Base-by-base conservation (phyloP, 1,139 yeast species). In the Komagataea norvegica region DNA sequence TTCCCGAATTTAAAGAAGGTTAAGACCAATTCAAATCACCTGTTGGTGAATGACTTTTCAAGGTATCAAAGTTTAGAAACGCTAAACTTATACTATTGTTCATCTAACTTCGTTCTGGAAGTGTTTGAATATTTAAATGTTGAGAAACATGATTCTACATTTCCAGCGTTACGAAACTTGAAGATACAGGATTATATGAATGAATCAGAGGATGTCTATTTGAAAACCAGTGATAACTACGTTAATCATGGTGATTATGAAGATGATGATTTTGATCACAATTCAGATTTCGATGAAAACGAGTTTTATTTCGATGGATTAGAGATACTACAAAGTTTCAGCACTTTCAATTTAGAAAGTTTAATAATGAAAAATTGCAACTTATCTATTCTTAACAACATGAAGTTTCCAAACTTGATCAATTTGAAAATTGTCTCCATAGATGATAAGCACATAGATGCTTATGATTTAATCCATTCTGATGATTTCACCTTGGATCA, bases 221-320 rank as follows among this genome's bases (percentile, higher is more conserved):
- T 49, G 9, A 41, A 33, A 28, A 46, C 49, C 10, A 45, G 49
- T 28, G 45, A 49, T 32, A 44, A 49, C 30, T 44, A 43, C 25
- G 30, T 45, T 8, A 38, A 25, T 17, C 15, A 37, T 13, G 31
- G 23, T 29, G 25, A 25, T 9, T 40, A 34, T 17, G 42, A 38
- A 29, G 43, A 40, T 33, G 54, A 48, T 18, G 55, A 50, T 13
- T 49, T 42, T 33, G 55, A 49, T 21, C 46, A 47, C 20, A 49
- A 48, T 33, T 48, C 52, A 4, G 55, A 51, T 21, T 29, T 50
- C 23, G 54, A 51, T 33, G 54, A 50, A 35, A 48, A 51, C 35
- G 55, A 50, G 34, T 51, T 48, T 31, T 51, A 40, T 32, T 51
- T 51, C 27, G 54, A 51, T 35, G 56, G 56, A 0, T 25, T 51